Evolutionary conservation across 192 early-diverging fungal genomes (phyloP).

Genomic region (Backusella liffmaniae): DNA sequence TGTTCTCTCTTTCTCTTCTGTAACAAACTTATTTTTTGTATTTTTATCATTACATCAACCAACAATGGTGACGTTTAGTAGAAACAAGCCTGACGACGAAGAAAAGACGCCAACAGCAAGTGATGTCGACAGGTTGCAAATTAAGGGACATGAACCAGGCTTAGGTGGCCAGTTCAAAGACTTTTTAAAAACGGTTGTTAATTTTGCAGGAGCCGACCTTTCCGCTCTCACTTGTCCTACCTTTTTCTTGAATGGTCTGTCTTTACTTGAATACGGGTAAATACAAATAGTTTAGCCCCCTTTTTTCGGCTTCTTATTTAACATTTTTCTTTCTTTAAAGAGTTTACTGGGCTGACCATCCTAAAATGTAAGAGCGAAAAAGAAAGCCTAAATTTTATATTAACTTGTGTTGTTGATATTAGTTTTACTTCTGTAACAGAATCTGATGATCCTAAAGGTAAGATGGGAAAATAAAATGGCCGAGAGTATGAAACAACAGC

Average conservation of each 20-base stretch:
- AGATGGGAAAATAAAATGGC: neutral
- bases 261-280: slow-evolving; percentile 76
- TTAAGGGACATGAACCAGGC: slow-evolving; percentile 24
- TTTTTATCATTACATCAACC: neutral
- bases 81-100: slow-evolving; percentile 1
- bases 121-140: slow-evolving; percentile 29
- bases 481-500: neutral
- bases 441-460: slow-evolving; percentile 41
- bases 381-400: neutral
- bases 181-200: slow-evolving; percentile 66
- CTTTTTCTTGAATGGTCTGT: slow-evolving; percentile 74
- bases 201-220: slow-evolving; percentile 75
- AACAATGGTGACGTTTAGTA: neutral
- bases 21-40: neutral
- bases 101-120: slow-evolving; percentile 10
- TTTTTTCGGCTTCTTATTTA: neutral
- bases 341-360: slow-evolving; percentile 7
- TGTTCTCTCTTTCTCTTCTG: neutral
- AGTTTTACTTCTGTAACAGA: slow-evolving; percentile 63
- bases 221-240: slow-evolving; percentile 77
- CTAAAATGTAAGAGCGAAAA: neutral
- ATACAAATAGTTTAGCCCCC: neutral
- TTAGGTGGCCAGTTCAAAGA: slow-evolving; percentile 35
- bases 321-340: neutral
- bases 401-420: neutral